Evolutionary conservation across 345 rosid species (phyloP), one percentile per base, ranked within the genome.

Genomic region (Rhizophora apiculata): DNA sequence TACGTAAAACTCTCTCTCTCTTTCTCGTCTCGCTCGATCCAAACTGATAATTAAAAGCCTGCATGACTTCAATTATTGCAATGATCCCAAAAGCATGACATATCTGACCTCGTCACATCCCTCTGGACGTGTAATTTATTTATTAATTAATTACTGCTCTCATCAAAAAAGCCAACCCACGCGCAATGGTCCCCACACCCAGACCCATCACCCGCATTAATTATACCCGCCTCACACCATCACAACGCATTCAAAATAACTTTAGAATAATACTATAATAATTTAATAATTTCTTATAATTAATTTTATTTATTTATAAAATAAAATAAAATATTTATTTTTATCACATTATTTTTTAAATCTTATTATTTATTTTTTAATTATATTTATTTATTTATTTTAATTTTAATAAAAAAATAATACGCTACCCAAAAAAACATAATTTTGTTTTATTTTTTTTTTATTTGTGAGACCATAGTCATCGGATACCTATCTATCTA

Each of bases 11-110:
- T 37, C 49, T 2, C 48, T 8, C 58, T 65, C 72, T 49, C 68
- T 65, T 69, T 13, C 49, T 13, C 21, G 26, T 31, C 54, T 52
- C 32, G 57, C 62, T 65, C 72, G 49, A 65, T 68, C 71, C 21
- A 7, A 69, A 61, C 79, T 30, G 70, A 86, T 84, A 72, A 85
- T 85, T 83, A 85, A 85, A 85, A 87, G 89, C 86, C 86, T 85
- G 96, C 95, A 85, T 87, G 93, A 85, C 69, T 88, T 86, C 98
- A 93, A 93, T 93, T 59, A 93, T 93, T 90, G 97, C 96, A 87
- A 89, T 70, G 86, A 86, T 88, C 92, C 93, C 87, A 82, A 90
- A 89, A 87, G 98, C 98, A 87, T 92, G 96, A 85, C 98, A 90
- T 43, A 67, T 78, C 86, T 80, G 86, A 81, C 87, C 83, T 69